Evolutionary conservation across 257 asterid genomes (phyloP).

Genomic region (Forsythia viridissima): DNA sequence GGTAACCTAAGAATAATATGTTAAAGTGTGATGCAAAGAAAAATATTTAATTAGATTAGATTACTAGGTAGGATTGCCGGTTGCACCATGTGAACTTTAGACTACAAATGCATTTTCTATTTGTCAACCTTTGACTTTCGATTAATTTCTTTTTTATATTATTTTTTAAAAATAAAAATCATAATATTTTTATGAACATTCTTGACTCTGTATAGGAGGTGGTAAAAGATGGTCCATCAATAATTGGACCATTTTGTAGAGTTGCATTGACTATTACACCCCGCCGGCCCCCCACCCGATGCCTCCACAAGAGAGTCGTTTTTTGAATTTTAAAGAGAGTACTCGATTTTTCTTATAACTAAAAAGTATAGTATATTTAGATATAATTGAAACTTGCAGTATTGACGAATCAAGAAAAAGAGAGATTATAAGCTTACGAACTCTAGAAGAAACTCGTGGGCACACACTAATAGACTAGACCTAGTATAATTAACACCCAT

Average conservation of each 20-base stretch:
- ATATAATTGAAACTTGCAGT: no score
- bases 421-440: no score
- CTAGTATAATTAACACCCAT: neutral
- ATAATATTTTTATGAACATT: neutral
- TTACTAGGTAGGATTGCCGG: conserved; percentile 5
- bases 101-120: neutral
- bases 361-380: no score
- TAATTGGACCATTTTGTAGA: no score
- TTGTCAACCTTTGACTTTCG: conserved; percentile 13
- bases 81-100: neutral
- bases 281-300: no score
- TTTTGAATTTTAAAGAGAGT: neutral
- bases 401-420: no score
- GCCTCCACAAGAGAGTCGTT: neutral
- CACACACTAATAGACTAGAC: neutral
- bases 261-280: no score
- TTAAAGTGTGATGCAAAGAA: neutral
- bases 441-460: no score
- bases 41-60: conserved; percentile 15
- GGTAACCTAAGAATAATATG: conserved; percentile 32
- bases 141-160: neutral
- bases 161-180: no score
- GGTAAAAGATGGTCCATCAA: neutral
- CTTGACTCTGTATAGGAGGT: neutral
- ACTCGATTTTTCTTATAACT: neutral